Conservation (phyloP, 2,329 filamentous ascomycete genomes). For the Exophiala calicioides region DNA sequence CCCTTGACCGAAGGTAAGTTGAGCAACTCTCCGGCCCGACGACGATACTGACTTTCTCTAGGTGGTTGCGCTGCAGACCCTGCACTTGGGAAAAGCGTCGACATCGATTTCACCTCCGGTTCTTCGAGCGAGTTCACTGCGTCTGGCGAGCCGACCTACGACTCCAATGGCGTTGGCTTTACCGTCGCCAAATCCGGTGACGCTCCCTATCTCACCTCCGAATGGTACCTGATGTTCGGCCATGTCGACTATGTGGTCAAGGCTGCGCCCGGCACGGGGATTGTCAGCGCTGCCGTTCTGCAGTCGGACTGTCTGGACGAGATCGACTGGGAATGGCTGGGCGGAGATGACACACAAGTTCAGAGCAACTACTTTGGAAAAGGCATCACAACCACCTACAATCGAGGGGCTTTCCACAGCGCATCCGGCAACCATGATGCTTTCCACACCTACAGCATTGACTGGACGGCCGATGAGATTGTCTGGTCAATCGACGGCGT, state of each 20-base stretch:
- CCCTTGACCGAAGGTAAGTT: constrained; percentile 42
- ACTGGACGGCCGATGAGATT: constrained; percentile 66
- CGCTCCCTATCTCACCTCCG: constrained; percentile 78
- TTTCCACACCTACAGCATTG: constrained; percentile 54
- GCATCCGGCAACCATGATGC: constrained; percentile 58
- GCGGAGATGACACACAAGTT: constrained; percentile 72
- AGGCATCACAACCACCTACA: constrained; percentile 77
- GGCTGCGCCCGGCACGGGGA: constrained; percentile 82
- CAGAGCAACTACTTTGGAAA: constrained; percentile 98
- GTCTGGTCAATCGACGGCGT: constrained; percentile 66
- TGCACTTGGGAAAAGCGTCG: constrained; percentile 78
- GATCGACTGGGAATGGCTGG: constrained; percentile 97
- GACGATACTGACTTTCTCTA: constrained; percentile 8
- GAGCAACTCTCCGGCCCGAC: background rate
- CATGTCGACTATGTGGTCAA: constrained; percentile 83
- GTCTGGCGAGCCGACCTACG: constrained; percentile 71
- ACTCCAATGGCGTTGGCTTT: constrained; percentile 74
- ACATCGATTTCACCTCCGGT: constrained; percentile 79
- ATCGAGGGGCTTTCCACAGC: constrained; percentile 79
- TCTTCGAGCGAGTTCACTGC: constrained; percentile 75
- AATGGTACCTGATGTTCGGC: constrained; percentile 99
- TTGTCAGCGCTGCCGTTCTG: constrained; percentile 88
- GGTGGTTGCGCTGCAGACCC: constrained; percentile 68
- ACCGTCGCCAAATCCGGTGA: constrained; percentile 77
- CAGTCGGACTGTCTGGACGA: constrained; percentile 92